Evolutionary conservation across 345 rosid genomes (phyloP), one percentile per base, ranked within the genome.

Genomic region (Turnera subulata): DNA sequence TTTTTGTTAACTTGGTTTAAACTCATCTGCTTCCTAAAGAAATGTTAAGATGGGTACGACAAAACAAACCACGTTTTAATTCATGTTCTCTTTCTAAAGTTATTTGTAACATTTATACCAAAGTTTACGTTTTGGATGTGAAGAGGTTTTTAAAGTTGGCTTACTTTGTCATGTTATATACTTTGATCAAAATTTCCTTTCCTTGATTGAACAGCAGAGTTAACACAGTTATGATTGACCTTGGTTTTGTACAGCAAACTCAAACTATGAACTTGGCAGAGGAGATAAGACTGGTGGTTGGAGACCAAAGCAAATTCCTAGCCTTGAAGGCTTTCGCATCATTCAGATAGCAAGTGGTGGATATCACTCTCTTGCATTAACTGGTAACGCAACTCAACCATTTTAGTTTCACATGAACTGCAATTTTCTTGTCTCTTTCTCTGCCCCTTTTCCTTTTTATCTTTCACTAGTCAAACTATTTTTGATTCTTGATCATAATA

Each of bases 181-280:
- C 16, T 25, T 46, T 50, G 4, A 13, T 4, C 15, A 11, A 33
- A 19, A 2, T 37, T 50, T 46, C 12, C 11, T 62, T 50, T 48
- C 13, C 52, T 62, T 20, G 23, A 14, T 8, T n/a, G 8, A n/a
- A n/a, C n/a, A n/a, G n/a, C 51, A 29, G 5, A 44, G 35, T 19
- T 20, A 52, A 46, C 26, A 24, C 17, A 39, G 32, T 58, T 45
- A 26, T 29, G 46, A 53, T 21, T 25, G 48, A n/a, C 42, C 42
- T 46, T 58, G 47, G 2, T 46, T 46, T 65, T 45, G 24, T 51
- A 61, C 69, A 88, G 95, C 98, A 47, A 89, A 89, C 73, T 83
- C 97, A 18, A 92, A 92, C 72, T 84, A 79, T 73, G 97, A 86
- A 80, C 96, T 92, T 33, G 97, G 98, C 59, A 91, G 96, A 40